A percentile compares a stretch with the other conserved stretches of the same genome.
These are phyloP conservation scores for Chaetomidium leptoderma DNA, from an alignment of 495 filamentous ascomycete genomes.

Conservation along the genomic window DNA sequence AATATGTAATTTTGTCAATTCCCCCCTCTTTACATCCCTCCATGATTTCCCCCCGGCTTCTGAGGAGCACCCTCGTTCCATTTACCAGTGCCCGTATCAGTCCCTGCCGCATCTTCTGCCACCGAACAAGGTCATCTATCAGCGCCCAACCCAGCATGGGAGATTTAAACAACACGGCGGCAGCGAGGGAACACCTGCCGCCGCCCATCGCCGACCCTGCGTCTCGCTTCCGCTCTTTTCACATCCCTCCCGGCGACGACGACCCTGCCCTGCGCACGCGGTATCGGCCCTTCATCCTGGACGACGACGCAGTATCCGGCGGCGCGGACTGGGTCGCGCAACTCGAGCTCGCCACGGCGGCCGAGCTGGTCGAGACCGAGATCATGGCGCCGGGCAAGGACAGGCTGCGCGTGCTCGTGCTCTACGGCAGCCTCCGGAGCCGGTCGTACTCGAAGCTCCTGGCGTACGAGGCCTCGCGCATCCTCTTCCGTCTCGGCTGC, in stretches of 20 bases:
- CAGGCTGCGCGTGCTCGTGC: neutral
- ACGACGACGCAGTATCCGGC: slow-evolving; percentile 1
- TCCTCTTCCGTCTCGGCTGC: slow-evolving; percentile 5
- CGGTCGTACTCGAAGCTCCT: slow-evolving; percentile 4
- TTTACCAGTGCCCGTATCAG: neutral
- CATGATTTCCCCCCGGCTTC: neutral
- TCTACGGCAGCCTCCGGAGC: neutral
- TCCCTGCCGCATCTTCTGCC: too few species aligned
- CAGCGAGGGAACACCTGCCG: neutral
- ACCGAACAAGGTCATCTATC: neutral
- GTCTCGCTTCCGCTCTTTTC: neutral
- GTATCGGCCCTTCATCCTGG: neutral
- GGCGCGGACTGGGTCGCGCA: neutral
- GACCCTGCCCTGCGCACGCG: neutral
- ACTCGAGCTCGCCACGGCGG: slow-evolving; percentile 2
- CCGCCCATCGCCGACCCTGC: neutral
- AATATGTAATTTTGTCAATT: neutral
- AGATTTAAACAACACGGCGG: slow-evolving; percentile 40
- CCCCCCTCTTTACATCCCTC: neutral
- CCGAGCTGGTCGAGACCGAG: neutral
- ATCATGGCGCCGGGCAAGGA: neutral
- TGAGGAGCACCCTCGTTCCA: neutral
- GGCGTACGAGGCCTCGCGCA: slow-evolving; percentile 1
- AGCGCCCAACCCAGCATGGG: slow-evolving; percentile 14
- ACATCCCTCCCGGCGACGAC: neutral